Conservation (phyloP, 2,329 filamentous ascomycete genomes). For the Microsporum ferrugineum region DNA sequence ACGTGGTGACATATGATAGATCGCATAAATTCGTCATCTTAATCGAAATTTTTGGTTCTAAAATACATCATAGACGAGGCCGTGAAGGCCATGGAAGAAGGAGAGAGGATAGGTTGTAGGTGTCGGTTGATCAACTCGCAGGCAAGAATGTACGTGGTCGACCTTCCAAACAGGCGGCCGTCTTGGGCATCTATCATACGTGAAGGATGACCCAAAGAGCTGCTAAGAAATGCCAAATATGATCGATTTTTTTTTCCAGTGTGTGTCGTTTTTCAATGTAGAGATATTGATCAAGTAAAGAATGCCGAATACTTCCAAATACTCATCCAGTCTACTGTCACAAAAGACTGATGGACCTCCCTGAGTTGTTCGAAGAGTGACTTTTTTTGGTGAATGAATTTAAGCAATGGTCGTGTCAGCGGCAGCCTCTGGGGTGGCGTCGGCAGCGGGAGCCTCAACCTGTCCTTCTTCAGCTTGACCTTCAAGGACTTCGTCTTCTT, state of each 20-base stretch:
- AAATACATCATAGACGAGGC: slow-evolving; percentile 3
- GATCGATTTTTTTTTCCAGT: background rate
- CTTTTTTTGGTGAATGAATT: slow-evolving; percentile 14
- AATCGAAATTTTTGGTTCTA: slow-evolving; percentile 4
- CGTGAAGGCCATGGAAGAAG: background rate
- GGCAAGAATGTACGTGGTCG: background rate
- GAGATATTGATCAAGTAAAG: background rate
- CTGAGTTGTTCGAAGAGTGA: slow-evolving; percentile 12
- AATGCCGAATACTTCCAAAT: slow-evolving; percentile 2
- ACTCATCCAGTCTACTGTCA: background rate
- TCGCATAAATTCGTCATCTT: slow-evolving; percentile 5
- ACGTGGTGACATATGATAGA: background rate
- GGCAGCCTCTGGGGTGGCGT: slow-evolving; percentile 30
- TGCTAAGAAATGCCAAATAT: background rate
- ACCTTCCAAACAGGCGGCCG: slow-evolving; percentile 3
- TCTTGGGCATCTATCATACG: background rate
- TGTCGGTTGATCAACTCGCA: background rate
- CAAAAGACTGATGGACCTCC: background rate
- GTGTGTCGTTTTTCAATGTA: background rate
- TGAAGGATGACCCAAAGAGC: background rate
- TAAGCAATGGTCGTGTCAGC: slow-evolving; percentile 27
- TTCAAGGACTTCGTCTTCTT: slow-evolving; percentile 68
- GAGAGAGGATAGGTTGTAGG: background rate
- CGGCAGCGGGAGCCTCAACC: slow-evolving; percentile 18
- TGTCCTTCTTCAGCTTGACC: slow-evolving; percentile 32